Evolutionary conservation across 176 grass and related monocot genomes (phyloP).

Genomic region (Oryza longistaminata): DNA sequence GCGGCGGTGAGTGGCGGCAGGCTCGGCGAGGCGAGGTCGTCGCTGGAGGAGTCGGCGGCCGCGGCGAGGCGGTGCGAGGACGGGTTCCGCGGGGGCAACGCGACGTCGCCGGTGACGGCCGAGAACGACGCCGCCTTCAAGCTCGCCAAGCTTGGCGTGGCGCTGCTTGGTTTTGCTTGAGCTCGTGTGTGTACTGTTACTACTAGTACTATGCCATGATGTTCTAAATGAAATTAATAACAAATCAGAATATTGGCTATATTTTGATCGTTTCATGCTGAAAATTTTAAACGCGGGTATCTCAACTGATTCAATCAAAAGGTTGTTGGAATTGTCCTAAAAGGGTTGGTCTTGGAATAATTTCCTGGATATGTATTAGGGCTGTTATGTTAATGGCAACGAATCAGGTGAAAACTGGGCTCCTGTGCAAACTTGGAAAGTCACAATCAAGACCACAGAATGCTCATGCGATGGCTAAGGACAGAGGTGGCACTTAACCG

Average conservation of each 20-base stretch:
- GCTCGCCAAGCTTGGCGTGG: slow-evolving; percentile 36
- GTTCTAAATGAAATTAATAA: background rate
- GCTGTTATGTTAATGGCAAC: too few relatives aligned
- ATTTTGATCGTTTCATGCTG: background rate
- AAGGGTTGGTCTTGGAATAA: too few relatives aligned
- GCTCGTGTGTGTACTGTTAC: too few relatives aligned
- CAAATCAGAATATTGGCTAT: background rate
- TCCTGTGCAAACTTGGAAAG: too few relatives aligned
- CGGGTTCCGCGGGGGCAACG: background rate
- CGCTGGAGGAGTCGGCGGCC: slow-evolving; percentile 9
- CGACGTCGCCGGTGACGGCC: background rate
- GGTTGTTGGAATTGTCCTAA: too few relatives aligned
- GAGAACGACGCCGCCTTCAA: slow-evolving; percentile 30
- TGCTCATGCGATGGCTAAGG: too few relatives aligned
- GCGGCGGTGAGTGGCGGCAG: slow-evolving; percentile 5
- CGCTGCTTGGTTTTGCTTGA: background rate
- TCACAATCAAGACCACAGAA: too few relatives aligned
- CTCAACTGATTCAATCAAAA: background rate
- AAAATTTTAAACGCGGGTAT: background rate
- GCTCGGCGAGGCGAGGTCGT: background rate
- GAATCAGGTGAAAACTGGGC: too few relatives aligned
- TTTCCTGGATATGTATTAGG: too few relatives aligned
- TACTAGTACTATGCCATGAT: background rate
- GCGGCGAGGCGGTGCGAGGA: slow-evolving; percentile 18
- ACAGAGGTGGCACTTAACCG: too few relatives aligned